Evolutionary conservation across 169 alveolate species (phyloP).

Genomic region (Hepatocystis sp.): DNA sequence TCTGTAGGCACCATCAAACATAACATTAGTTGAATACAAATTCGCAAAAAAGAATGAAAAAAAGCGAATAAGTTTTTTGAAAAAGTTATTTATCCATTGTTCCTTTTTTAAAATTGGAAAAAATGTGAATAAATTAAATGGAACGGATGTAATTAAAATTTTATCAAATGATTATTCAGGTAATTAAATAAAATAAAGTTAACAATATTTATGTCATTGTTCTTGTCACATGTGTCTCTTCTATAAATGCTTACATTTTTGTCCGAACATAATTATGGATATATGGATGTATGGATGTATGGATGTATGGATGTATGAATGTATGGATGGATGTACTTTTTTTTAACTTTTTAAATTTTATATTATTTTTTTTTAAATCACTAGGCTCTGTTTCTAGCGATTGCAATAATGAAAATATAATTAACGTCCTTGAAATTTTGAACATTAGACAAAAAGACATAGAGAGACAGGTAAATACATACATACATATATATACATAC

Average conservation of each 20-base stretch:
- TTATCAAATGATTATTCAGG: slow-evolving; percentile 68
- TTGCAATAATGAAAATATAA: slow-evolving; percentile 9
- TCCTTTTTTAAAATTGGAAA: slow-evolving; percentile 64
- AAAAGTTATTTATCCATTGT: slow-evolving; percentile 35
- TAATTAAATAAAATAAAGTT: too few relatives aligned
- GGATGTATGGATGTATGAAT: too few relatives aligned
- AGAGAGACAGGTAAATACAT: slow-evolving; percentile 28
- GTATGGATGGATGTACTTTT: background rate
- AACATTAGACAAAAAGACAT: slow-evolving; percentile 59
- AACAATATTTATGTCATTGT: too few relatives aligned
- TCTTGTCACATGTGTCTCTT: too few relatives aligned
- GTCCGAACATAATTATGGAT: too few relatives aligned
- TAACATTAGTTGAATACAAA: slow-evolving; percentile 45
- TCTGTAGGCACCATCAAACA: slow-evolving; percentile 61
- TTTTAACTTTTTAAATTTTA: background rate
- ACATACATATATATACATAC: background rate
- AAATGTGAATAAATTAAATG: slow-evolving; percentile 34
- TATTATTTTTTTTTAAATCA: background rate
- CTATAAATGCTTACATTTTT: too few relatives aligned
- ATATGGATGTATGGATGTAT: too few relatives aligned
- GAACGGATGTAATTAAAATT: slow-evolving; percentile 31
- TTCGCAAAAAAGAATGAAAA: slow-evolving; percentile 44
- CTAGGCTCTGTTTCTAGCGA: slow-evolving; percentile 2
- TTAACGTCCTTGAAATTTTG: slow-evolving; percentile 21
- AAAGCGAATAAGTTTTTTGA: slow-evolving; percentile 21